Evolutionary conservation across 768 basidiomycete genomes (phyloP).

Genomic region (Suillus alpinus): DNA sequence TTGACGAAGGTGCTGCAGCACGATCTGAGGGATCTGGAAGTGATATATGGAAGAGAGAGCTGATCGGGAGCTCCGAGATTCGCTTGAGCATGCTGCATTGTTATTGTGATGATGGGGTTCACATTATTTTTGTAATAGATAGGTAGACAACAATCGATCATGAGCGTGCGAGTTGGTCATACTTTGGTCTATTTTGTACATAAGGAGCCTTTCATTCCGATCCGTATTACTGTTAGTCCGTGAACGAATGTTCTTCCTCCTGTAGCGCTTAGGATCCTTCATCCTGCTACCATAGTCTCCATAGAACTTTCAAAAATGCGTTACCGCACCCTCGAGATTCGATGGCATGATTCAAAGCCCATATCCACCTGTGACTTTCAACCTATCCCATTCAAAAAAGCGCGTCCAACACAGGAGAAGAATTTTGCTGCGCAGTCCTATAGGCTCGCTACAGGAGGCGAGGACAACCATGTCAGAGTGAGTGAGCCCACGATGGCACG

Average conservation of each 20-base stretch:
- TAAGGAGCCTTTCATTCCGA: constrained; percentile 6
- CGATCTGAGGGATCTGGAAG: constrained; percentile 60
- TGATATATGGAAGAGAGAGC: constrained; percentile 54
- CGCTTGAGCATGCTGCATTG: constrained; percentile 25
- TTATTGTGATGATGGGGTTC: constrained; percentile 1
- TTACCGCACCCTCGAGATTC: constrained; percentile 87
- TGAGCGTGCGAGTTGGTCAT: constrained; percentile 1
- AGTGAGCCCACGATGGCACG: constrained; percentile 34
- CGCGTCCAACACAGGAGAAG: constrained; percentile 59
- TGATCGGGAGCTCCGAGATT: constrained; percentile 31
- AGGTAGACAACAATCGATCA: constrained; percentile 1
- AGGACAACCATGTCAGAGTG: constrained; percentile 95
- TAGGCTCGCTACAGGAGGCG: constrained; percentile 90
- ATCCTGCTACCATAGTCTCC: not conserved
- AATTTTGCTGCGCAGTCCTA: constrained; percentile 73
- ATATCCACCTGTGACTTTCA: constrained; percentile 98
- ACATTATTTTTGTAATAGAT: not conserved
- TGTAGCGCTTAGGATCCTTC: not conserved
- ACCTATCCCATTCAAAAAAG: constrained; percentile 75
- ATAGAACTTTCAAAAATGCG: constrained; percentile 50
- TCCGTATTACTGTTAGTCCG: not conserved
- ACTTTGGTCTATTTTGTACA: constrained; percentile 1
- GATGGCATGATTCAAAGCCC: constrained; percentile 95
- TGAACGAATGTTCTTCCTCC: constrained; percentile 1
- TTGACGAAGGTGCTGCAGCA: constrained; percentile 71